These are phyloP conservation scores for Yamadazyma atmosphaerica DNA, from an alignment of 1,139 yeast species.

Conservation along the genomic window DNA sequence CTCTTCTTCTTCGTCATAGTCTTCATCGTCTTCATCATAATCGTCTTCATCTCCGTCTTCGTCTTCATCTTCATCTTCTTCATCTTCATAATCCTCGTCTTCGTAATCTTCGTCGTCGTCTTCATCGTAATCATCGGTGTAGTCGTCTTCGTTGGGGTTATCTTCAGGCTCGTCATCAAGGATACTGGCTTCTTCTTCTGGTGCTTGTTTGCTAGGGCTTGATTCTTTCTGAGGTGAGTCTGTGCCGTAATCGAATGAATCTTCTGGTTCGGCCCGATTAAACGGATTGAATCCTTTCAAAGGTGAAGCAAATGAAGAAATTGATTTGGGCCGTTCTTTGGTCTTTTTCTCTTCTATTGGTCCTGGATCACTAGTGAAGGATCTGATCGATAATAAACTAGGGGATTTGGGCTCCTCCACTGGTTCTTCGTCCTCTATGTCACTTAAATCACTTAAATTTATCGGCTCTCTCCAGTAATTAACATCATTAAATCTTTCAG, in stretches of 20 bases:
- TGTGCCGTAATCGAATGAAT: constrained; percentile 18
- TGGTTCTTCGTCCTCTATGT: constrained; percentile 31
- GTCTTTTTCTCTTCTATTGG: constrained; percentile 6
- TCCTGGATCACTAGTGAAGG: constrained; percentile 14
- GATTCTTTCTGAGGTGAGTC: neutral
- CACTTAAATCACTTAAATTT: constrained; percentile 60
- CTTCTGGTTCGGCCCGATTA: constrained; percentile 22
- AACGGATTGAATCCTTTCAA: constrained; percentile 44
- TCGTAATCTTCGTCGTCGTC: constrained; percentile 30
- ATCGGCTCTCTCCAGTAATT: constrained; percentile 91
- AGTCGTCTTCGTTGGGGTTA: constrained; percentile 14
- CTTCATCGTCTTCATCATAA: constrained; percentile 25
- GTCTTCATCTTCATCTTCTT: constrained; percentile 31
- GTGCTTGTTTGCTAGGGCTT: constrained; percentile 9
- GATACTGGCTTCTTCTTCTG: constrained; percentile 8
- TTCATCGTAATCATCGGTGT: constrained; percentile 19
- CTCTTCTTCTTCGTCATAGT: constrained; percentile 23
- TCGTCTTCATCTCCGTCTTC: constrained; percentile 27
- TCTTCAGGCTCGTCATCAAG: constrained; percentile 15
- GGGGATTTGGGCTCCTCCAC: constrained; percentile 20
- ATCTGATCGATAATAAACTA: constrained; percentile 19
- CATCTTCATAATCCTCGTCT: constrained; percentile 29
- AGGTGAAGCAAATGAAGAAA: constrained; percentile 43
- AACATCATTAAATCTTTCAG: constrained; percentile 78
- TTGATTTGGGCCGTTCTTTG: constrained; percentile 34